Evolutionary conservation across 345 rosid species (phyloP).

Genomic region (Balakata baccata): DNA sequence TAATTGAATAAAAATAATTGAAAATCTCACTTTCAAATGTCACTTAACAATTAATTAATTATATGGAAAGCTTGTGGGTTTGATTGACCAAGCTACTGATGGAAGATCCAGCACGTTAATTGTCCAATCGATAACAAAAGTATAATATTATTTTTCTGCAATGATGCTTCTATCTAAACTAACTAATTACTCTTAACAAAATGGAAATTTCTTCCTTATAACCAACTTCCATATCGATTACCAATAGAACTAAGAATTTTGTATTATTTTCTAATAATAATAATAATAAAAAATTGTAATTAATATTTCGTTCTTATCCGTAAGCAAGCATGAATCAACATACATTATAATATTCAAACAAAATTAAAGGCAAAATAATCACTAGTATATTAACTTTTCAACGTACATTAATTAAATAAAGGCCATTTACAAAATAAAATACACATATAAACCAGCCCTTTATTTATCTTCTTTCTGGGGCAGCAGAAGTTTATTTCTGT

Average conservation of each 20-base stretch:
- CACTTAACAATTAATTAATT: no score
- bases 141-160: background rate
- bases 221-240: background rate
- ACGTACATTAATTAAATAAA: background rate
- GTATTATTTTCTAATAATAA: no score
- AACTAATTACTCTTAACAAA: background rate
- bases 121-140: background rate
- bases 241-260: no score
- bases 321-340: no score
- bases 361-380: no score
- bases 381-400: background rate
- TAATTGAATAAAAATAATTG: no score
- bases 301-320: no score
- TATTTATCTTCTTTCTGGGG: background rate
- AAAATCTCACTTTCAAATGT: no score
- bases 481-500: background rate
- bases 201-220: no score
- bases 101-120: background rate
- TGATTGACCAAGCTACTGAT: slow-evolving; percentile 1
- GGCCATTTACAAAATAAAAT: background rate
- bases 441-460: background rate
- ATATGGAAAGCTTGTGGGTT: background rate
- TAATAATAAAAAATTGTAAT: no score
- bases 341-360: no score
- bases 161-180: background rate